Conservation (phyloP, 2,329 filamentous ascomycete species). For the Arthrobotrys iridis region DNA sequence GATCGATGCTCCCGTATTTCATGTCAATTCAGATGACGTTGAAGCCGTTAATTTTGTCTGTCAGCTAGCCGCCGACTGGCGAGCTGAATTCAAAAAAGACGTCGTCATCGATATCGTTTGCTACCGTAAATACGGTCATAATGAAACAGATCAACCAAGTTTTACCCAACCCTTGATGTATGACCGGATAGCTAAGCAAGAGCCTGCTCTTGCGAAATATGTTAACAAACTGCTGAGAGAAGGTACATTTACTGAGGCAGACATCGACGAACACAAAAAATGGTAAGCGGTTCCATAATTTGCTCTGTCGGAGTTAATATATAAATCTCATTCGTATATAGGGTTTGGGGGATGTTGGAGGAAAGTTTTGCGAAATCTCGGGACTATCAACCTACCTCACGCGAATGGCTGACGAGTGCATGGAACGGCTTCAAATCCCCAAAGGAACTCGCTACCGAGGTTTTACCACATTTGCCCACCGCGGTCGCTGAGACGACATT, state of each 20-base stretch:
- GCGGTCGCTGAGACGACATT: slow-evolving; percentile 77
- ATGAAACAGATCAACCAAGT: slow-evolving; percentile 98
- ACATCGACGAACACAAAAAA: slow-evolving; percentile 98
- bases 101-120: slow-evolving; percentile 98
- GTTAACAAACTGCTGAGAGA: slow-evolving; percentile 89
- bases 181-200: slow-evolving; percentile 90
- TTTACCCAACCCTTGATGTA: slow-evolving; percentile 99
- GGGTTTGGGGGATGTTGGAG: slow-evolving; percentile 96
- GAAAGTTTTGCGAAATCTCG: slow-evolving; percentile 97
- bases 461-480: slow-evolving; percentile 89
- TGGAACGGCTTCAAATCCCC: slow-evolving; percentile 99
- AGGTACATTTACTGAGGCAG: slow-evolving; percentile 94
- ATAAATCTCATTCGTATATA: slow-evolving; percentile 3
- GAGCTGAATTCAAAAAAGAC: slow-evolving; percentile 97
- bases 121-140: slow-evolving; percentile 99
- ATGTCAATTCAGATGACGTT: slow-evolving; percentile 98
- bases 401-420: slow-evolving; percentile 97
- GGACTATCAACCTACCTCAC: slow-evolving; percentile 94
- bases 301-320: not conserved
- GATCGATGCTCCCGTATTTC: slow-evolving; percentile 97
- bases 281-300: slow-evolving; percentile 67
- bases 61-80: slow-evolving; percentile 96
- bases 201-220: slow-evolving; percentile 88
- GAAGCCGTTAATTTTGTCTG: slow-evolving; percentile 99
- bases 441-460: slow-evolving; percentile 94